A percentile compares a stretch with the other conserved stretches of the same genome.
Evolutionary conservation across 1,139 yeast genomes (phyloP).

Genomic region (Nadsonia starkeyi-henricii): DNA sequence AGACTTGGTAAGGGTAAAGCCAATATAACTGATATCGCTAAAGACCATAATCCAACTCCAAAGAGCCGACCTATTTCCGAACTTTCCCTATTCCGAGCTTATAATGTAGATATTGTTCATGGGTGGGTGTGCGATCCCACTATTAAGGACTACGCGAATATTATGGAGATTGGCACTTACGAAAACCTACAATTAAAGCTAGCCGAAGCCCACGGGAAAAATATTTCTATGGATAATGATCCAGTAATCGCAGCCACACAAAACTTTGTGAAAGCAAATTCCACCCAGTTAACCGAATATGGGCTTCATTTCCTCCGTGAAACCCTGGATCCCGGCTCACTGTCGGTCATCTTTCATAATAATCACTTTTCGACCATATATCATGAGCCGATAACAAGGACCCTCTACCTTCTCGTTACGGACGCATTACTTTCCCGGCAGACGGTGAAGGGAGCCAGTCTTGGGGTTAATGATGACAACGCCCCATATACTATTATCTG

Average conservation of each 20-base stretch:
- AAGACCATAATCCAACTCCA: too few relatives aligned
- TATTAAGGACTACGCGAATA: conserved; percentile 20
- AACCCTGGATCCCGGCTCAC: conserved; percentile 32
- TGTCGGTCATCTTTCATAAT: conserved; percentile 65
- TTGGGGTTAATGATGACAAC: too few relatives aligned
- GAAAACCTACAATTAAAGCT: conserved; percentile 25
- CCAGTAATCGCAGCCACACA: conserved; percentile 13
- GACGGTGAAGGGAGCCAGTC: too few relatives aligned
- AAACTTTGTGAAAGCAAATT: conserved; percentile 37
- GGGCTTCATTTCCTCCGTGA: conserved; percentile 38
- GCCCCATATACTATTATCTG: conserved; percentile 54
- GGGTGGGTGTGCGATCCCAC: conserved; percentile 35
- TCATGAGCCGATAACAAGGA: conserved; percentile 31
- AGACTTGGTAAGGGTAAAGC: too few relatives aligned
- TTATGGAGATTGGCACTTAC: conserved; percentile 28
- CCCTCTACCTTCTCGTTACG: conserved; percentile 52
- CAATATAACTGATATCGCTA: too few relatives aligned
- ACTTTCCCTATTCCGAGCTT: conserved; percentile 31
- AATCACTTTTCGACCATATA: conserved; percentile 69
- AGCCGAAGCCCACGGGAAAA: conserved; percentile 2
- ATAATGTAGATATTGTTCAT: conserved; percentile 34
- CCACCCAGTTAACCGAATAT: conserved; percentile 54
- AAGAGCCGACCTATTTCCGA: conserved; percentile 20
- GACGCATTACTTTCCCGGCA: conserved; percentile 49
- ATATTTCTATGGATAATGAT: too few relatives aligned